These are phyloP conservation scores for Linum usitatissimum DNA, from an alignment of 345 rosid species.

Conservation along the genomic window DNA sequence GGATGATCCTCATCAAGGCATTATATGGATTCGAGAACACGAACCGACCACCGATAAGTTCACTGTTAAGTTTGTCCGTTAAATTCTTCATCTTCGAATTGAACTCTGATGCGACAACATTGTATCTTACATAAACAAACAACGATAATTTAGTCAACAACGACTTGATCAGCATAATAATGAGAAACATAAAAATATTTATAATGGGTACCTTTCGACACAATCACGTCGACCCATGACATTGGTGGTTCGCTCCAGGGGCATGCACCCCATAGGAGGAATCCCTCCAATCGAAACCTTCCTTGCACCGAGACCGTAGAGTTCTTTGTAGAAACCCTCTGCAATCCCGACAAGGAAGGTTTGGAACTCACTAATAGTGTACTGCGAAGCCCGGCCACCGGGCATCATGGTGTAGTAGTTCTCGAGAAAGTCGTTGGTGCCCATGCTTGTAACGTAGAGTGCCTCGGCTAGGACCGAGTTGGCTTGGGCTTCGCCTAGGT, in stretches of 20 bases:
- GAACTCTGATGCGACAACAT: slow-evolving; percentile 4
- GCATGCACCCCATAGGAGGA: slow-evolving; percentile 14
- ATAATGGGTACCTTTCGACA: neutral
- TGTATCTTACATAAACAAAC: neutral
- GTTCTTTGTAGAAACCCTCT: slow-evolving; percentile 1
- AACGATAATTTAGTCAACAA: no score
- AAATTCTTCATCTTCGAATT: slow-evolving; percentile 1
- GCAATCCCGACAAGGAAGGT: neutral
- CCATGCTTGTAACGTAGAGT: slow-evolving; percentile 8
- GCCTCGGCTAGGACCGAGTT: slow-evolving; percentile 1
- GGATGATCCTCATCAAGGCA: neutral
- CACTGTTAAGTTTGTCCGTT: slow-evolving; percentile 1
- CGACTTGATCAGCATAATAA: no score
- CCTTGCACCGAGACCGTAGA: slow-evolving; percentile 6
- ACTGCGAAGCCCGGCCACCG: neutral
- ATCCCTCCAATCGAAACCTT: slow-evolving; percentile 6
- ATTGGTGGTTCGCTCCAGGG: slow-evolving; percentile 3
- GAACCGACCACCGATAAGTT: neutral
- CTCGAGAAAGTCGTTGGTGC: slow-evolving; percentile 13
- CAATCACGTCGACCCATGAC: neutral
- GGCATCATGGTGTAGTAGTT: slow-evolving; percentile 3
- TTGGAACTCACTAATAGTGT: neutral
- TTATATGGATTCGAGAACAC: slow-evolving; percentile 1
- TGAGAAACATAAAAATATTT: no score
- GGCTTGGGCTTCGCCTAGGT: slow-evolving; percentile 5